Base-by-base conservation (phyloP, 176 grass and related monocot genomes). In the Saccharum officinarum region DNA sequence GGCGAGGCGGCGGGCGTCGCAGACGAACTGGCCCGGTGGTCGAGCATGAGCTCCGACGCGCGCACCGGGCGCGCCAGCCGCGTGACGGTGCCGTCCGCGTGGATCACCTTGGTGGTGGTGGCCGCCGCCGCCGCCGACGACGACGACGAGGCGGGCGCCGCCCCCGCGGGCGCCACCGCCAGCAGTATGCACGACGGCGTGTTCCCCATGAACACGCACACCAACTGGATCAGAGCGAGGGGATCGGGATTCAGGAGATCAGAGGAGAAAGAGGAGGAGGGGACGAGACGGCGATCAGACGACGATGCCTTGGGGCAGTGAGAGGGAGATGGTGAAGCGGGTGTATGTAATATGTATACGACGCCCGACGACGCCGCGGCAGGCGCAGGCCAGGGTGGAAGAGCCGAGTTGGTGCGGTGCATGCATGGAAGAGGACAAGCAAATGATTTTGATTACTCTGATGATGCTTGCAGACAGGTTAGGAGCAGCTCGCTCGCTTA, bases 11-110 rank as follows among this genome's bases (percentile, higher is more conserved):
- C 59, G 54, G 0, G 91, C 55, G 71, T 94, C 92, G 81, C 97
- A 98, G 25, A 98, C 86, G 84, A 98, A 98, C 77, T 92, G 77
- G 7, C 93, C 93, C 10, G 93, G 78, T 98, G 81, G 46, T 91
- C 91, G 0, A 46, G 71, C 93, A 98, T 92, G 0, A 98, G 73
- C 73, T 92, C 89, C 0, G 93, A 89, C 17, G 90, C 93, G 5
- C 89, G 71, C 34, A 91, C 81, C 14, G 91, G 77, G 1, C 82
- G 79, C 17, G 77, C 28, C 40, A 87, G 83, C 69, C 91, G 57
- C 57, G 87, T 89, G 6, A 92, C 78, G 18, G 68, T 72, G 40
- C 93, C 93, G 36, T 92, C 91, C 49, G 50, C 60, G 67, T 84
- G 83, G 80, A 95, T 92, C 68, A 95, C 83, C 83, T 88, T 95